Conservation (phyloP, 2,329 filamentous ascomycete genomes). For the Saccharata proteae region DNA sequence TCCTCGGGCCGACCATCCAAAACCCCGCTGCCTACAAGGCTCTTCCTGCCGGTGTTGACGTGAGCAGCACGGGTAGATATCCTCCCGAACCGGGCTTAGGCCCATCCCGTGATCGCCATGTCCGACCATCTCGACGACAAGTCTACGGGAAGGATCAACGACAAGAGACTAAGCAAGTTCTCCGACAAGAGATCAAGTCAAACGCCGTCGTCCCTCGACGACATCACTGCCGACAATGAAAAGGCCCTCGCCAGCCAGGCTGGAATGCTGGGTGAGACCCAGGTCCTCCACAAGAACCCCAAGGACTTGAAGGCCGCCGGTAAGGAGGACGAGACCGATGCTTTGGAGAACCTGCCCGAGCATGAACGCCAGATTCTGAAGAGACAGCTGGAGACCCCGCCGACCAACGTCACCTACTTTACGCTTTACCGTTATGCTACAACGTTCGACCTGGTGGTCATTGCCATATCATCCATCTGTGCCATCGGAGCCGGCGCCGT, state of each 20-base stretch:
- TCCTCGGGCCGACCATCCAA: too few relatives aligned
- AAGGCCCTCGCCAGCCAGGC: slow-evolving; percentile 5
- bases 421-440: slow-evolving; percentile 62
- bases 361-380: slow-evolving; percentile 56
- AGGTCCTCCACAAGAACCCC: slow-evolving; percentile 1
- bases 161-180: background rate
- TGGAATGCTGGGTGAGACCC: slow-evolving; percentile 1
- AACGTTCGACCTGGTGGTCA: slow-evolving; percentile 50
- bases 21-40: too few relatives aligned
- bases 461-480: slow-evolving; percentile 48
- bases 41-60: too few relatives aligned
- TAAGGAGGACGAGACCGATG: slow-evolving; percentile 36
- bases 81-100: too few relatives aligned
- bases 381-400: slow-evolving; percentile 54
- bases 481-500: slow-evolving; percentile 63
- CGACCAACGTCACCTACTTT: slow-evolving; percentile 50
- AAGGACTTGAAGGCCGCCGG: slow-evolving; percentile 16
- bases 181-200: slow-evolving; percentile 5
- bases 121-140: too few relatives aligned
- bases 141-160: too few relatives aligned
- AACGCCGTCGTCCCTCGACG: slow-evolving; percentile 2
- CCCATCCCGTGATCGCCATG: too few relatives aligned
- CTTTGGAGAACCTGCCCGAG: slow-evolving; percentile 50
- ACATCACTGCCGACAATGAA: slow-evolving; percentile 7
- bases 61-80: too few relatives aligned